Evolutionary conservation across 2,329 filamentous ascomycete species (phyloP), one percentile per base, ranked within the genome.

Genomic region (Bipolaris cookei): DNA sequence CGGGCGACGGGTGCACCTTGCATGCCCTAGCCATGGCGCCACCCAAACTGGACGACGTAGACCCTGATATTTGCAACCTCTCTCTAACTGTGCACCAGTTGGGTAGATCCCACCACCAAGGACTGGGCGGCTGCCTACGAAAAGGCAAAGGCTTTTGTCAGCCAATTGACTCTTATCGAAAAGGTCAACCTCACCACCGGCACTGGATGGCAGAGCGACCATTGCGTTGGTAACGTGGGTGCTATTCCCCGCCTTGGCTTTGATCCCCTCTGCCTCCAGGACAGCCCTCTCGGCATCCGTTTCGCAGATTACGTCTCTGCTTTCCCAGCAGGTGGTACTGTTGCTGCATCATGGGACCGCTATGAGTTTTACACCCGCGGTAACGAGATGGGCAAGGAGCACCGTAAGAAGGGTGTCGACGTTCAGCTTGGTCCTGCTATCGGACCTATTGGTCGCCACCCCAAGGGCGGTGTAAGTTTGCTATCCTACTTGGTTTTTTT

Each of bases 131-230:
- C 86, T 6, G 91, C 92, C 37, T 93, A 96, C 66, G 79, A 78
- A 18, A 88, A 90, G 75, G 93, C 93, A 1, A 86, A 85, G 65
- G 85, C 83, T 2, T 94, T 97, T 69, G 92, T 97, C 43, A 89
- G 89, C 8, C 87, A 92, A 73, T 79, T 97, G 77, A 96, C 92
- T 0, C 82, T 97, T 34, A 73, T 87, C 10, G 93, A 97, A 76
- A 97, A 97, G 80, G 92, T 98, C 77, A 98, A 98, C 76, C 76
- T 99, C 63, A 98, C 94, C 2, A 97, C 93, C 0, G 94, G 94
- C 75, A 86, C 90, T 62, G 92, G 92, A 85, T 94, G 79, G 76
- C 87, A 65, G 38, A 70, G 71, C 41, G 71, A 74, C 48, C 65
- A 69, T 20, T 75, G 72, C 67, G 91, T 96, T 11, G 92, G 92